These are phyloP conservation scores for Capronia americana DNA, from an alignment of 2,329 filamentous ascomycete genomes.

Conservation along the genomic window DNA sequence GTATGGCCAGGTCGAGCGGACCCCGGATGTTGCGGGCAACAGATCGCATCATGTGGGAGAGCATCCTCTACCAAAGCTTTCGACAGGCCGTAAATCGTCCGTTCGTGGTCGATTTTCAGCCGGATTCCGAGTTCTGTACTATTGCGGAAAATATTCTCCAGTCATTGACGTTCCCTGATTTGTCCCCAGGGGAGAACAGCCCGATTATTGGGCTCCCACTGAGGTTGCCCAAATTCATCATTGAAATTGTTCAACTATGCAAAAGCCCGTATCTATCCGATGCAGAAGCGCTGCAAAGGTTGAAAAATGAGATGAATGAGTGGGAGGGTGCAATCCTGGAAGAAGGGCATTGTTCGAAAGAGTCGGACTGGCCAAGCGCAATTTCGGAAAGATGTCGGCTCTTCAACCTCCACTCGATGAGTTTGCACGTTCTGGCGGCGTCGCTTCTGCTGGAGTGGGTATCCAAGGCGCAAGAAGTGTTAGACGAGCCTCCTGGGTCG, in stretches of 20 bases:
- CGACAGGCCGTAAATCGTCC: constrained; percentile 28
- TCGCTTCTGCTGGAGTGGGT: constrained; percentile 33
- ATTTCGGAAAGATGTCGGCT: constrained; percentile 7
- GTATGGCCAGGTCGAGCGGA: constrained; percentile 15
- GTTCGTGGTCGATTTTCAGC: constrained; percentile 28
- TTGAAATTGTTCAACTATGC: constrained; percentile 27
- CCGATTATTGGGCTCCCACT: constrained; percentile 31
- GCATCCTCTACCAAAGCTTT: constrained; percentile 32
- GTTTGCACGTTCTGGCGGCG: constrained; percentile 29
- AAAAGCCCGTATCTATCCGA: constrained; percentile 19
- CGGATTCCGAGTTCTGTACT: constrained; percentile 26
- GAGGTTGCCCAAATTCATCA: constrained; percentile 28
- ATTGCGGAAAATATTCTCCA: constrained; percentile 21
- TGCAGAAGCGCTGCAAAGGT: not conserved
- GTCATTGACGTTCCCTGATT: constrained; percentile 27
- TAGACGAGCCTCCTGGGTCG: not conserved
- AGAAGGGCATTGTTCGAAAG: constrained; percentile 22
- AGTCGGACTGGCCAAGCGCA: not conserved
- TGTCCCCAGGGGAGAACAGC: constrained; percentile 27
- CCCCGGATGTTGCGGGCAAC: constrained; percentile 26
- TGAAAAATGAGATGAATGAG: constrained; percentile 19
- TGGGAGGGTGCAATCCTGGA: constrained; percentile 28
- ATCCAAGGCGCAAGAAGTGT: constrained; percentile 16
- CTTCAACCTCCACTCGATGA: constrained; percentile 30
- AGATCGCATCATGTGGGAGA: constrained; percentile 33